Conservation (phyloP, 1,284 basidiomycete species). For the Cerioporus squamosus region DNA sequence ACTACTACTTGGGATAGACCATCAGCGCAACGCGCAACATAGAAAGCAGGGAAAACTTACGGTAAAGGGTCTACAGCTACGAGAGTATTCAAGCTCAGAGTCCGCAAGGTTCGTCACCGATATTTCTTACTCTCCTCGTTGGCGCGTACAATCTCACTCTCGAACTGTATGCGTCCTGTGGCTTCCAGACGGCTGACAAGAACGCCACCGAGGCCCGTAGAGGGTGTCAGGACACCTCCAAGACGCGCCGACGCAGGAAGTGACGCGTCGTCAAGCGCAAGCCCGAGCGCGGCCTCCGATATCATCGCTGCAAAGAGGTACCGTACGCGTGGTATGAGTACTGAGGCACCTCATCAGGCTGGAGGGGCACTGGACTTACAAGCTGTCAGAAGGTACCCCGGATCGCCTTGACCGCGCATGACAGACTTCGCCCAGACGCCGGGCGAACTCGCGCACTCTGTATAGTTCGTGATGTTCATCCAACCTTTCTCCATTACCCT, state of each 20-base stretch:
- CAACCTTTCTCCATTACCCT: slow-evolving; percentile 63
- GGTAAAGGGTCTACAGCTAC: no score
- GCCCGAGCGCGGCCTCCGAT: slow-evolving; percentile 73
- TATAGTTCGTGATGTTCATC: slow-evolving; percentile 61
- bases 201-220: slow-evolving; percentile 76
- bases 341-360: background rate
- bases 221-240: slow-evolving; percentile 83
- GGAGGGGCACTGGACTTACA: background rate
- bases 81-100: background rate
- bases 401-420: slow-evolving; percentile 72
- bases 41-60: no score
- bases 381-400: slow-evolving; percentile 71
- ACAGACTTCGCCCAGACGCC: slow-evolving; percentile 64
- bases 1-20: no score
- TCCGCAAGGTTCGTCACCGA: slow-evolving; percentile 1
- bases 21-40: no score
- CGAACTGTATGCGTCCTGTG: slow-evolving; percentile 58
- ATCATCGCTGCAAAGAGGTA: slow-evolving; percentile 48
- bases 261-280: slow-evolving; percentile 55
- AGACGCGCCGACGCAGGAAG: slow-evolving; percentile 59
- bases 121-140: slow-evolving; percentile 29
- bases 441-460: slow-evolving; percentile 47
- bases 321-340: slow-evolving; percentile 43
- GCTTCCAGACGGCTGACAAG: slow-evolving; percentile 67
- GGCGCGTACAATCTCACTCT: slow-evolving; percentile 46